A percentile compares a stretch with the other conserved stretches of the same genome.
These are phyloP conservation scores for Hyaloscypha variabilis DNA, from an alignment of 495 filamentous ascomycete genomes.

Conservation along the genomic window DNA sequence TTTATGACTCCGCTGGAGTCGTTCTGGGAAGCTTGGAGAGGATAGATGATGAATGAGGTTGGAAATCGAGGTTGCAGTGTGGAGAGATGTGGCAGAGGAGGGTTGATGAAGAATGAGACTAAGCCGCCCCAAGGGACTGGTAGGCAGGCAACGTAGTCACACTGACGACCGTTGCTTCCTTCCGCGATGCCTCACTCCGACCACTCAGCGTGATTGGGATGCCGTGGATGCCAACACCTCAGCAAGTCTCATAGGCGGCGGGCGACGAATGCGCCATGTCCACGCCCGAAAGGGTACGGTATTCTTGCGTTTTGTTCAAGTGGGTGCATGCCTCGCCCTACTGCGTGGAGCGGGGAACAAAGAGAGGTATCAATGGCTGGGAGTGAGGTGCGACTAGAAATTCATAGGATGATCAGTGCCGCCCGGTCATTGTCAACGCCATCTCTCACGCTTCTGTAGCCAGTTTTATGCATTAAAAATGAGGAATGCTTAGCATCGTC, in stretches of 20 bases:
- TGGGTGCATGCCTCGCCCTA: constrained; percentile 13
- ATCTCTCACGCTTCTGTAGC: constrained; percentile 11
- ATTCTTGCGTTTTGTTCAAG: constrained; percentile 11
- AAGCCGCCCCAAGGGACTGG: constrained; percentile 1
- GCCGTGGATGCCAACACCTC: constrained; percentile 18
- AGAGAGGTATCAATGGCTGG: background rate
- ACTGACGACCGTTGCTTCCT: constrained; percentile 16
- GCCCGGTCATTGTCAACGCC: constrained; percentile 19
- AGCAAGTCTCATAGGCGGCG: constrained; percentile 18
- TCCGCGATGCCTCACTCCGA: background rate
- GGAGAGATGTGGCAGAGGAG: background rate
- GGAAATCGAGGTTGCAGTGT: background rate
- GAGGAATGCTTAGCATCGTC: constrained; percentile 11
- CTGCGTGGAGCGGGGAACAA: constrained; percentile 5
- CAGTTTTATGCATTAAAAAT: constrained; percentile 25
- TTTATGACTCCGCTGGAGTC: constrained; percentile 25
- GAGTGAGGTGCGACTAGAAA: background rate
- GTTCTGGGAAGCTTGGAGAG: background rate
- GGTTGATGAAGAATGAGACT: background rate
- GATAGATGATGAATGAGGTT: background rate
- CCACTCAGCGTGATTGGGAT: constrained; percentile 10
- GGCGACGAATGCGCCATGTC: constrained; percentile 6
- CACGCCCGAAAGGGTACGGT: constrained; percentile 3
- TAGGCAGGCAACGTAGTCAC: constrained; percentile 6
- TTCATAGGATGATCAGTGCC: background rate